These are phyloP conservation scores for Ramalina peruviana DNA, from an alignment of 495 filamentous ascomycete genomes.

Conservation along the genomic window DNA sequence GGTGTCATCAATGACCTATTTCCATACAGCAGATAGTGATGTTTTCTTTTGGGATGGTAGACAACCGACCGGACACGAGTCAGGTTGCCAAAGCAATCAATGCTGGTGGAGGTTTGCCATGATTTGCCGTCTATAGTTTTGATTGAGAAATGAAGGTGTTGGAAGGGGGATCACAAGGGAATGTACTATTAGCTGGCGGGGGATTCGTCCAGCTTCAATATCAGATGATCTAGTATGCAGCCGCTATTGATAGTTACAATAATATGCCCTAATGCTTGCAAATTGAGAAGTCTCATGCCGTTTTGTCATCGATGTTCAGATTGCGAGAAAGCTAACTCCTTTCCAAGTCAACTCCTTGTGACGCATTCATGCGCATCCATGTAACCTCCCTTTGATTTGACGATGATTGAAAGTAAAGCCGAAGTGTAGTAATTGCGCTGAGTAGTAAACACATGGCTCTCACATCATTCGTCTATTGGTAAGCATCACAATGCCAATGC, in stretches of 20 bases:
- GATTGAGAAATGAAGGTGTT: background rate
- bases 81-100: conserved; percentile 46
- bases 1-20: conserved; percentile 1
- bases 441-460: background rate
- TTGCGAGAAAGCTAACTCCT: too few relatives aligned
- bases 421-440: too few relatives aligned
- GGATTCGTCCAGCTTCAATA: too few relatives aligned
- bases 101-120: conserved; percentile 39
- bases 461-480: background rate
- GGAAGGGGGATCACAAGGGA: background rate
- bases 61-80: conserved; percentile 48
- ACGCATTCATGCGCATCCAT: too few relatives aligned
- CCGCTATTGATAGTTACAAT: too few relatives aligned
- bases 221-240: too few relatives aligned
- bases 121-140: background rate
- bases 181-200: background rate
- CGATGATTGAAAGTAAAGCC: too few relatives aligned
- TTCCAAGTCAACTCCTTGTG: too few relatives aligned
- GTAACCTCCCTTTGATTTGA: too few relatives aligned
- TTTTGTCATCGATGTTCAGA: too few relatives aligned
- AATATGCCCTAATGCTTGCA: too few relatives aligned
- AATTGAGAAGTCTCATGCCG: too few relatives aligned
- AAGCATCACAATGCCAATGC: conserved; percentile 27
- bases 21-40: conserved; percentile 12
- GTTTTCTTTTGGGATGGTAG: conserved; percentile 18